Percentiles rank a stretch among this genome's conserved stretches.
Conservation (phyloP, 495 filamentous ascomycete genomes). For the Bacidia rubella region DNA sequence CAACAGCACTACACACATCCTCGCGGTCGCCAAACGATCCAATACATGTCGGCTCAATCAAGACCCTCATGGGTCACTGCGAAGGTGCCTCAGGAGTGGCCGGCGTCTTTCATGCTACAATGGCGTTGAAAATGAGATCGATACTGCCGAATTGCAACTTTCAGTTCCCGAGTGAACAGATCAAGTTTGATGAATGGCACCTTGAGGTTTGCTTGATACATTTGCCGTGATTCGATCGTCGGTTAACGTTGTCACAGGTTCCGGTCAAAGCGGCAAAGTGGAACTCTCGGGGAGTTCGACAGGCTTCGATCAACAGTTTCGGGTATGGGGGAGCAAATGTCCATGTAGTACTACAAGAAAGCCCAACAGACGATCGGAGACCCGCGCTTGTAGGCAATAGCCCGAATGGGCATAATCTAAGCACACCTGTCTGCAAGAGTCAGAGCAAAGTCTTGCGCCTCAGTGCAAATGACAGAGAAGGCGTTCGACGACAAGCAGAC, state of each 20-base stretch:
- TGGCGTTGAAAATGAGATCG: conserved; percentile 33
- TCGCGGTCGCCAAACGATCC: conserved; percentile 22
- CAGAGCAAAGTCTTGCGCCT: conserved; percentile 1
- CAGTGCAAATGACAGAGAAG: conserved; percentile 1
- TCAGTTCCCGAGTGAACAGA: conserved; percentile 26
- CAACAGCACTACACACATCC: background rate
- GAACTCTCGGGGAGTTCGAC: conserved; percentile 1
- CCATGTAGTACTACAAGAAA: conserved; percentile 24
- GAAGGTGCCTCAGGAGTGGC: conserved; percentile 39
- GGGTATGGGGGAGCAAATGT: conserved; percentile 39
- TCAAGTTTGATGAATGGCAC: conserved; percentile 10
- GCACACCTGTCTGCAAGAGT: too few species aligned
- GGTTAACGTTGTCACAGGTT: background rate
- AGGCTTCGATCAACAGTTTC: conserved; percentile 31
- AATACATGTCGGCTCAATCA: conserved; percentile 38
- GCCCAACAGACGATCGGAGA: background rate
- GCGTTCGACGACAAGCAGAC: background rate
- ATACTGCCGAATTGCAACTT: conserved; percentile 40
- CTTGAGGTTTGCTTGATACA: background rate
- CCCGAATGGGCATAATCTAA: too few species aligned
- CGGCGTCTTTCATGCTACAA: conserved; percentile 37
- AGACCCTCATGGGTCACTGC: conserved; percentile 43
- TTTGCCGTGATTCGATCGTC: too few species aligned
- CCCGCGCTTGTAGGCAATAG: too few species aligned
- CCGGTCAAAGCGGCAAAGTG: background rate